Evolutionary conservation across 164 flowering plant species (phyloP).

Genomic region (Paratinospora sagittata): DNA sequence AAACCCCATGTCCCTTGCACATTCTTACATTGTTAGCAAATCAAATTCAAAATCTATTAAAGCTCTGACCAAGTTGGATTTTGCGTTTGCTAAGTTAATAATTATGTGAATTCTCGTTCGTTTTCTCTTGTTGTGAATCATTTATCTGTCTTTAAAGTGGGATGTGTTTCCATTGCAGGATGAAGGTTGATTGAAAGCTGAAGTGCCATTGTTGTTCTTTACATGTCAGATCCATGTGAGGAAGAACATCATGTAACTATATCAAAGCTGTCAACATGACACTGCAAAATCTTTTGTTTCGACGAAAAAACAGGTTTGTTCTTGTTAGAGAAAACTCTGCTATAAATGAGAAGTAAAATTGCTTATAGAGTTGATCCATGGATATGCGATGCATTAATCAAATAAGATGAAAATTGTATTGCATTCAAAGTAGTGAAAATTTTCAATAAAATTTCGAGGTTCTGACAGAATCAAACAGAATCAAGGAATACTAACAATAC

Average conservation of each 20-base stretch:
- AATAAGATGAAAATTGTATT: not conserved
- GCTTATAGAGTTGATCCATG: not conserved
- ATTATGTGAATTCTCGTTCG: not conserved
- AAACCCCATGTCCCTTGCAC: no score
- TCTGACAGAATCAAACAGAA: no score
- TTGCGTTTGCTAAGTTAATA: not conserved
- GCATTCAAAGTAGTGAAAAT: not conserved
- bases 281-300: not conserved
- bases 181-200: conserved; percentile 5
- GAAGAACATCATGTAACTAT: not conserved
- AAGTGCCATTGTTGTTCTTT: not conserved
- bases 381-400: not conserved
- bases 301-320: not conserved
- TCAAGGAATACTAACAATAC: not conserved
- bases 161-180: conserved; percentile 8
- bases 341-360: not conserved
- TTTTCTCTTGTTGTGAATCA: not conserved
- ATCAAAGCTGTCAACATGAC: not conserved
- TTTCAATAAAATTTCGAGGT: no score
- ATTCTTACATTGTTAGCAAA: no score
- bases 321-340: not conserved
- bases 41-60: not conserved
- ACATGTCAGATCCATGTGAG: not conserved
- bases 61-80: not conserved
- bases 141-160: not conserved